phyloP scores from a whole-genome alignment of 805 yeast genomes.

The Starmerella asiatica region DNA sequence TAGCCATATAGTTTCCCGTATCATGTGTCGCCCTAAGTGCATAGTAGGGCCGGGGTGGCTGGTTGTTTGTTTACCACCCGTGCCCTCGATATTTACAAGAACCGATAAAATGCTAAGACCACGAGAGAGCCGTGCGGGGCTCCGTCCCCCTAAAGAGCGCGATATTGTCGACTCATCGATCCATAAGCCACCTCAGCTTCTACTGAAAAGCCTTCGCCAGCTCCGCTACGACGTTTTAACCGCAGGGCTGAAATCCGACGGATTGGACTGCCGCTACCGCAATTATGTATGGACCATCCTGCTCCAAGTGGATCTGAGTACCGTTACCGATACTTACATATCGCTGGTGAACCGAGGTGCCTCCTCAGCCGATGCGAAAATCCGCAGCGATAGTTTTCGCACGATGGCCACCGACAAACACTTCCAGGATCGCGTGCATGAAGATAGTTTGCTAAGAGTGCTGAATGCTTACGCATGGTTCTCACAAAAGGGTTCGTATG shows the following conservation, averaged over 20 bases:
- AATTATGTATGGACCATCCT: slow-evolving; percentile 71
- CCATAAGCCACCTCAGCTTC: slow-evolving; percentile 29
- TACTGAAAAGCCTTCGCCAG: slow-evolving; percentile 40
- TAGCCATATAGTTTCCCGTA: no score
- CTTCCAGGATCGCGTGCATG: slow-evolving; percentile 56
- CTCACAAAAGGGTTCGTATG: slow-evolving; percentile 32
- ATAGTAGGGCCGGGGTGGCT: no score
- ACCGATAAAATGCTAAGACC: neutral
- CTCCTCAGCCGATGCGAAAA: slow-evolving; percentile 49
- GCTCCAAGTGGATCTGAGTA: slow-evolving; percentile 39
- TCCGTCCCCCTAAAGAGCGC: slow-evolving; percentile 8
- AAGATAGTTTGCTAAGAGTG: slow-evolving; percentile 51
- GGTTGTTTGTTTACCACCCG: no score
- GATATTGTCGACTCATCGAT: slow-evolving; percentile 42
- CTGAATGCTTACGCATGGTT: slow-evolving; percentile 53
- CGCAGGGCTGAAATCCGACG: slow-evolving; percentile 30
- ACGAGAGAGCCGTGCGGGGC: neutral
- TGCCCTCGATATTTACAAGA: no score
- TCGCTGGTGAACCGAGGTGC: slow-evolving; percentile 43
- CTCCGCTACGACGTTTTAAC: slow-evolving; percentile 39
- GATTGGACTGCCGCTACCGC: slow-evolving; percentile 46
- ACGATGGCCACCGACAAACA: slow-evolving; percentile 62
- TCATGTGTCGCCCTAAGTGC: no score
- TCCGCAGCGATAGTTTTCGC: slow-evolving; percentile 72
- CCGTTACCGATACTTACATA: slow-evolving; percentile 42